These are phyloP conservation scores for Scleroderma bovista DNA, from an alignment of 768 basidiomycete genomes.

Conservation along the genomic window DNA sequence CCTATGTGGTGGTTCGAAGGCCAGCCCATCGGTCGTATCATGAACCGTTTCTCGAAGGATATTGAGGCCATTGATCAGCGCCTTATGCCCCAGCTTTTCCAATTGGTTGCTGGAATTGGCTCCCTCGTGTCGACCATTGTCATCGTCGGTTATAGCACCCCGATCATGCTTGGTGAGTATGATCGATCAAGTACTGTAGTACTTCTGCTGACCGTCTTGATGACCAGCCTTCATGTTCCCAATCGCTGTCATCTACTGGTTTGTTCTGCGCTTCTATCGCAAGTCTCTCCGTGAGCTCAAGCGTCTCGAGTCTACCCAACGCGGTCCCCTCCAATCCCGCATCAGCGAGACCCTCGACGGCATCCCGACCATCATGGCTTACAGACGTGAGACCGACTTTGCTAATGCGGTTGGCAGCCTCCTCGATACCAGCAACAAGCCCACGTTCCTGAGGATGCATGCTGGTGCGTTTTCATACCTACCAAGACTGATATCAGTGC, in stretches of 20 bases:
- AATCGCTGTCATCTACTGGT: constrained; percentile 31
- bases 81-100: constrained; percentile 27
- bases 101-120: constrained; percentile 19
- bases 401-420: constrained; percentile 16
- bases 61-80: constrained; percentile 36
- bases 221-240: constrained; percentile 18
- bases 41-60: constrained; percentile 44
- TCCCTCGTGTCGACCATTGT: constrained; percentile 17
- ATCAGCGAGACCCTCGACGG: constrained; percentile 49
- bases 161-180: constrained; percentile 33
- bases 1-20: constrained; percentile 28
- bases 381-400: constrained; percentile 29
- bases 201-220: constrained; percentile 13
- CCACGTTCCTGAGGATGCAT: constrained; percentile 21
- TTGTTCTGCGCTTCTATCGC: constrained; percentile 43
- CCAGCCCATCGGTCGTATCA: constrained; percentile 38
- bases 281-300: constrained; percentile 45
- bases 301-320: constrained; percentile 37
- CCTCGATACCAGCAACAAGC: constrained; percentile 23
- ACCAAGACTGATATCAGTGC: neutral
- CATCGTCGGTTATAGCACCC: constrained; percentile 21
- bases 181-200: constrained; percentile 12
- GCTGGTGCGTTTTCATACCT: constrained; percentile 14
- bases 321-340: constrained; percentile 44
- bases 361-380: constrained; percentile 43